Evolutionary conservation across 129 eudicot species (phyloP).

Genomic region (Artemisia annua): DNA sequence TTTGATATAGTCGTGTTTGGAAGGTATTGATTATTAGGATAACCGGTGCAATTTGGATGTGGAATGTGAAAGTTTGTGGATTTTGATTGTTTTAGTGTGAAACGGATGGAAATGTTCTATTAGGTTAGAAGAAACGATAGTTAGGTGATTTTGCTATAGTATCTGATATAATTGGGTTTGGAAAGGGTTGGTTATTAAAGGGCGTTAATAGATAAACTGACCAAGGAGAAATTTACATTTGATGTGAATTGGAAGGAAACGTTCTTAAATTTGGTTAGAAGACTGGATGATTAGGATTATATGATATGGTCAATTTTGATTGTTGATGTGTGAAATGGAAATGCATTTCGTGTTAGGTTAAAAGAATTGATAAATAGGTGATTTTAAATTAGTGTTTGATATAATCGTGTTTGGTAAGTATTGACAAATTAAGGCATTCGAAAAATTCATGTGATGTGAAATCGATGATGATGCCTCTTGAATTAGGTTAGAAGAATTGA

Average conservation of each 20-base stretch:
- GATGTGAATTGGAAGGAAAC: neutral
- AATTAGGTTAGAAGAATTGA: neutral
- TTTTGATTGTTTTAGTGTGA: neutral
- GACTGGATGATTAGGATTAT: no score
- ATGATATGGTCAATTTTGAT: neutral
- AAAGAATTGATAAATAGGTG: neutral
- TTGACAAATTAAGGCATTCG: neutral
- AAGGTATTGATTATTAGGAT: neutral
- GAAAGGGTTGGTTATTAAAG: neutral
- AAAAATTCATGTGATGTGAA: neutral
- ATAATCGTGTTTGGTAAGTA: neutral
- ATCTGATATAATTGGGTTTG: no score
- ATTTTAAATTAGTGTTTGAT: slow-evolving; percentile 1
- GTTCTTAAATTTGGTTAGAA: no score
- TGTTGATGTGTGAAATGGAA: neutral
- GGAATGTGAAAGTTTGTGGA: no score
- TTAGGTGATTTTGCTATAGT: no score
- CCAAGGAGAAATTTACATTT: neutral
- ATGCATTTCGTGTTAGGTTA: neutral
- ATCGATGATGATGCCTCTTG: neutral
- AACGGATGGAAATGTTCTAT: neutral
- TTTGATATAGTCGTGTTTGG: neutral
- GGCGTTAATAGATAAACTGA: neutral
- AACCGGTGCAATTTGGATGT: neutral
- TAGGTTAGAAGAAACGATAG: neutral